Conservation (phyloP, 352 stramenopile genomes). For the Phytophthora aleatoria region DNA sequence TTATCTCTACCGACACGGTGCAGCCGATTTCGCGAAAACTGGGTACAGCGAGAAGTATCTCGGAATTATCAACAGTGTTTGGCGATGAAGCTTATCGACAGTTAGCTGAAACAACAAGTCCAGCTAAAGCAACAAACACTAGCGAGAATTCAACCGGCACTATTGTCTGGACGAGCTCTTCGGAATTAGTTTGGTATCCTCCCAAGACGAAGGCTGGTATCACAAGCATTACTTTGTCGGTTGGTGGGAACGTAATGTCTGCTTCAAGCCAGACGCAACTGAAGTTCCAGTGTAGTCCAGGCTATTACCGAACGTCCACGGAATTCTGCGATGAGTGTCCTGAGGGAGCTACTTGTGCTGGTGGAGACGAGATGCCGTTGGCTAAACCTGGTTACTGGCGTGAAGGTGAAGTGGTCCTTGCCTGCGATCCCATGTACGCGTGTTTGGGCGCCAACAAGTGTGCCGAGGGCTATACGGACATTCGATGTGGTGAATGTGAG, state of each 20-base stretch:
- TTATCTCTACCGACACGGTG: constrained; percentile 24
- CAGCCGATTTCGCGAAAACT: constrained; percentile 28
- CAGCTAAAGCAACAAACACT: constrained; percentile 12
- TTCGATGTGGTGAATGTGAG: constrained; percentile 56
- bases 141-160: constrained; percentile 32
- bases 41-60: not conserved
- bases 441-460: constrained; percentile 64
- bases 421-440: constrained; percentile 58
- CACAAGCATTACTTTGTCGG: constrained; percentile 58
- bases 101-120: constrained; percentile 13
- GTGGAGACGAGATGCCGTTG: constrained; percentile 51
- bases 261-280: constrained; percentile 61
- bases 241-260: constrained; percentile 66
- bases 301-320: constrained; percentile 52
- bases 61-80: constrained; percentile 3
- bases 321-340: constrained; percentile 62
- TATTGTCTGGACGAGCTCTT: constrained; percentile 55
- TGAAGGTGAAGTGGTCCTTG: constrained; percentile 56
- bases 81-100: constrained; percentile 2
- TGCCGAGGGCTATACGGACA: constrained; percentile 43
- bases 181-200: constrained; percentile 56
- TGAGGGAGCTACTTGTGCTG: constrained; percentile 49
- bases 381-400: constrained; percentile 60
- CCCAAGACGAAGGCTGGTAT: constrained; percentile 61
- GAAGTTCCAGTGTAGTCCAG: constrained; percentile 65